Conservation (phyloP, 441 rosid genomes). For the Erysimum cheiri region DNA sequence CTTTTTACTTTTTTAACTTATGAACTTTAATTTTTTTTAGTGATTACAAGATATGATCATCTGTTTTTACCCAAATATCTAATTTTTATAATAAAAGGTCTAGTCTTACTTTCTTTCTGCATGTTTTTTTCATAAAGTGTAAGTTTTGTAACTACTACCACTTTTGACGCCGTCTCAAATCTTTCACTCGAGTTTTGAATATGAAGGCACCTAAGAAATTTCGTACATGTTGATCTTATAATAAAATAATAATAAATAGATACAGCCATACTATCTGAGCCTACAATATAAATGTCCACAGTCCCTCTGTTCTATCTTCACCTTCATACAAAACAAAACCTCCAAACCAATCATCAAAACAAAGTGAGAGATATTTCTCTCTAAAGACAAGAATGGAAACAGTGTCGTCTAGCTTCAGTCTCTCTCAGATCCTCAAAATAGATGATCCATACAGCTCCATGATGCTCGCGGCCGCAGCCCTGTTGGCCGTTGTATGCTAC, state of each 20-base stretch:
- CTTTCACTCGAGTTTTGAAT: constrained; percentile 25
- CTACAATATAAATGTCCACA: constrained; percentile 37
- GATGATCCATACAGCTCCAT: constrained; percentile 27
- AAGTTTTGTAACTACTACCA: constrained; percentile 4
- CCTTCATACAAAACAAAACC: constrained; percentile 20
- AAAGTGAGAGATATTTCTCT: neutral
- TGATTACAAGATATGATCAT: neutral
- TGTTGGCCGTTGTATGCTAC: constrained; percentile 34
- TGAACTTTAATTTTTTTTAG: neutral
- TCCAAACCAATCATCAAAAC: neutral
- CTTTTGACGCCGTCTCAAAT: constrained; percentile 31
- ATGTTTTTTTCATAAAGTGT: neutral
- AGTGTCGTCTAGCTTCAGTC: constrained; percentile 14
- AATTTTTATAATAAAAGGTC: neutral
- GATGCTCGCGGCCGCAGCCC: constrained; percentile 20
- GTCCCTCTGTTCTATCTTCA: constrained; percentile 30
- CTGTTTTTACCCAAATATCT: neutral
- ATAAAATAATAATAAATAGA: neutral
- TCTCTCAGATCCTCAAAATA: constrained; percentile 22
- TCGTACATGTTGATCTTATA: neutral
- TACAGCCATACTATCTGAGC: neutral
- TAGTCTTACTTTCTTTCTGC: neutral
- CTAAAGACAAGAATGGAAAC: constrained; percentile 25
- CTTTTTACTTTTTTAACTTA: neutral
- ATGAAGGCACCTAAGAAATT: constrained; percentile 32